Percentiles rank a stretch among this genome's conserved stretches.
These are phyloP conservation scores for Rhodotorula mucilaginosa DNA, from an alignment of 1,284 basidiomycete species.

Conservation along the genomic window DNA sequence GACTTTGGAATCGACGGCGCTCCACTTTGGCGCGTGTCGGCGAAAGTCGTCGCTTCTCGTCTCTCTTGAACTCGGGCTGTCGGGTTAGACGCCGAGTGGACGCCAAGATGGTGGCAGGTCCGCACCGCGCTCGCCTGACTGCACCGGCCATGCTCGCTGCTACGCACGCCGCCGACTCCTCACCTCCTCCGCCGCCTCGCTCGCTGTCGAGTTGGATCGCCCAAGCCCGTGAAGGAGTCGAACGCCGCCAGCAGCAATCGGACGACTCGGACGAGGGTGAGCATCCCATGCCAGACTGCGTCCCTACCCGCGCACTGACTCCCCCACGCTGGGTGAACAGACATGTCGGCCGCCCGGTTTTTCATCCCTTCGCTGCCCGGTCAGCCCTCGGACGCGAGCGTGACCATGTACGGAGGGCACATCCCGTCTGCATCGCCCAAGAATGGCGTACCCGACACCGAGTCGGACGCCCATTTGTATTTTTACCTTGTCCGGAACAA, in stretches of 20 bases:
- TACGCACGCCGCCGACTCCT: neutral
- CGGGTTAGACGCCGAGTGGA: too few species aligned
- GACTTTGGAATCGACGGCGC: neutral
- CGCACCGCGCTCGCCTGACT: neutral
- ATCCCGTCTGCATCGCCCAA: slow-evolving; percentile 41
- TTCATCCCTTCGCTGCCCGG: slow-evolving; percentile 44
- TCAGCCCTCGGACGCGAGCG: slow-evolving; percentile 37
- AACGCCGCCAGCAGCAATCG: neutral
- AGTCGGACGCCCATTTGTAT: slow-evolving; percentile 70
- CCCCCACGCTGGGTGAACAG: neutral
- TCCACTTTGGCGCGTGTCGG: neutral
- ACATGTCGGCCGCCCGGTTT: slow-evolving; percentile 41
- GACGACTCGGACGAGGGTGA: slow-evolving; percentile 14
- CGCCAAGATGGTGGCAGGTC: slow-evolving; percentile 3
- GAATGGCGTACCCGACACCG: slow-evolving; percentile 28
- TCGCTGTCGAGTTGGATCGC: neutral
- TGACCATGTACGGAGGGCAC: slow-evolving; percentile 46
- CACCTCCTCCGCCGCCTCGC: neutral
- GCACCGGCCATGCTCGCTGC: neutral
- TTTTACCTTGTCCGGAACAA: slow-evolving; percentile 89
- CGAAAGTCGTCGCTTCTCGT: too few species aligned
- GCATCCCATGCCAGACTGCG: neutral
- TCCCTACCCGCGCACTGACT: neutral
- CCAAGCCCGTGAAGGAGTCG: neutral
- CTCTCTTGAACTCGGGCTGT: too few species aligned